Evolutionary conservation across 2,329 filamentous ascomycete genomes (phyloP).

Genomic region (Orbilia ellipsospora): DNA sequence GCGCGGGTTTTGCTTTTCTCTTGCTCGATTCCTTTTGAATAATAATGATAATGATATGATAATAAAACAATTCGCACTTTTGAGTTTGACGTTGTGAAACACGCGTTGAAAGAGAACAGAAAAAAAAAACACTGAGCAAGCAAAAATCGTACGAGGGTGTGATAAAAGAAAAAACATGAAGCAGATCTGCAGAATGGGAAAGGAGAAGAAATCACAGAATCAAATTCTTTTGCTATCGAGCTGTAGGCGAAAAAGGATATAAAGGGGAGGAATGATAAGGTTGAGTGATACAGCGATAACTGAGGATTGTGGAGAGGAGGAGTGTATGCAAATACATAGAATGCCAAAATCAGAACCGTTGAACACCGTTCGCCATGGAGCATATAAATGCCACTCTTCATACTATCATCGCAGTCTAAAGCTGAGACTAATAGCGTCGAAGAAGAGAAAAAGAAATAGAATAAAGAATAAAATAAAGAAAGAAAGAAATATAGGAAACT

Average conservation of each 20-base stretch:
- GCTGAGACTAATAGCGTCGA: slow-evolving; percentile 4
- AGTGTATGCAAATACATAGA: no score
- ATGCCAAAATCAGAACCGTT: not conserved
- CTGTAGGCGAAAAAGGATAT: not conserved
- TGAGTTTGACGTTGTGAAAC: slow-evolving; percentile 7
- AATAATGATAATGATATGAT: slow-evolving; percentile 21
- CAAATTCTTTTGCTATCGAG: no score
- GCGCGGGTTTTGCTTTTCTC: slow-evolving; percentile 4
- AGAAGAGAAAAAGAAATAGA: not conserved
- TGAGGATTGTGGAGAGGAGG: no score
- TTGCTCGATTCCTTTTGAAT: slow-evolving; percentile 7
- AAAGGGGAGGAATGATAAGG: not conserved
- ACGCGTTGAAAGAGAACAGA: no score
- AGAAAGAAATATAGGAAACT: not conserved
- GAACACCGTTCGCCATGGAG: slow-evolving; percentile 33
- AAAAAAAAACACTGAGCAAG: not conserved
- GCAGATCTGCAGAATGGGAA: no score
- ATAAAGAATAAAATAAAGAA: not conserved
- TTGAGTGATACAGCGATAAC: not conserved
- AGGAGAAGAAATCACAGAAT: no score
- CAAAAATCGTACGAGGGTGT: not conserved
- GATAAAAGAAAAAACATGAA: not conserved
- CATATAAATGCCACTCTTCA: slow-evolving; percentile 13
- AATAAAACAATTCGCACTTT: slow-evolving; percentile 26
- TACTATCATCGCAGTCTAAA: slow-evolving; percentile 22